Percentiles rank a stretch among this genome's conserved stretches.
Conservation (phyloP, 2,329 filamentous ascomycete genomes). For the Talaromyces atroroseus region DNA sequence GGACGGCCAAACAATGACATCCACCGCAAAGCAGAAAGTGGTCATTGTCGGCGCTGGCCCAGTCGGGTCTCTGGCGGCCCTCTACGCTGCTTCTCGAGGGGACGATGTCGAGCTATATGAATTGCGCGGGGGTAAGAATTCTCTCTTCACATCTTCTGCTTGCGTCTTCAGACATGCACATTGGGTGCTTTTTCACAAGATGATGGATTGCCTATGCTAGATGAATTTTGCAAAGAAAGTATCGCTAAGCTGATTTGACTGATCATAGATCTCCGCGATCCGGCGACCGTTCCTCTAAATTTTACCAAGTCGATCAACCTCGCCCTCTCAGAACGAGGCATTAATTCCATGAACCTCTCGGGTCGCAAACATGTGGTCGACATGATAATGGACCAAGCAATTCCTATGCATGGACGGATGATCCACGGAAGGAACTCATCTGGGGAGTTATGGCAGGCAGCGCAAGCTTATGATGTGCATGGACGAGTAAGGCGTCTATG, state of each 20-base stretch:
- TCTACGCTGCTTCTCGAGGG: slow-evolving; percentile 86
- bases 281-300: slow-evolving; percentile 77
- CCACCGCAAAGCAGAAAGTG: slow-evolving; percentile 54
- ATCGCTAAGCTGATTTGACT: background rate
- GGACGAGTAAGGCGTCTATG: slow-evolving; percentile 63
- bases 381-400: slow-evolving; percentile 67
- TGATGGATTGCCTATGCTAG: background rate
- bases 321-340: slow-evolving; percentile 86
- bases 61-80: slow-evolving; percentile 82
- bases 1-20: slow-evolving; percentile 3
- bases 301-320: slow-evolving; percentile 99
- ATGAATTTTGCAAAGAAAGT: background rate
- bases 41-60: slow-evolving; percentile 88
- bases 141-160: background rate
- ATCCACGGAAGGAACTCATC: slow-evolving; percentile 68
- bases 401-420: slow-evolving; percentile 96
- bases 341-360: slow-evolving; percentile 75
- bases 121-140: slow-evolving; percentile 70
- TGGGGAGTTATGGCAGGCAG: slow-evolving; percentile 65
- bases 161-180: background rate
- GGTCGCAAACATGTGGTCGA: slow-evolving; percentile 64
- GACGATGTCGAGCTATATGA: slow-evolving; percentile 93
- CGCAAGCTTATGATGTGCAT: slow-evolving; percentile 87
- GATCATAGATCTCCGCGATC: slow-evolving; percentile 72
- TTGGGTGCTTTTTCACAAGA: background rate